Evolutionary conservation across 352 stramenopile genomes (phyloP), one percentile per base, ranked within the genome.

Genomic region (Phytophthora hibernalis): DNA sequence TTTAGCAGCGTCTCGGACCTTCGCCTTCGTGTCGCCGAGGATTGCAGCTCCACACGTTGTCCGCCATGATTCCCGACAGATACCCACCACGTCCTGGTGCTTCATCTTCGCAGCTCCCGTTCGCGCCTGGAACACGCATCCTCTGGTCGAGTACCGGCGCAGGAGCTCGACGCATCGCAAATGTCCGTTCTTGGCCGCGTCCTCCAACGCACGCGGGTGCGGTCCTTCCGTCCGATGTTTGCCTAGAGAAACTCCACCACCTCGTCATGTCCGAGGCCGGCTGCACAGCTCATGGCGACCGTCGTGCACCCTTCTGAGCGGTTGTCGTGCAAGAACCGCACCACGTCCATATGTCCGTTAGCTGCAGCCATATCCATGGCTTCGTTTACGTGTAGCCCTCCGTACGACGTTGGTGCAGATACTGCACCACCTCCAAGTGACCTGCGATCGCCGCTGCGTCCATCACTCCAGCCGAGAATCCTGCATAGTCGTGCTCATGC

Each of bases 331-430:
- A 80, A 60, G 40, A 74, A 76, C 22, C 33, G 22, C 37, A 80
- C 72, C 0, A 80, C 52, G 0, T 74, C 54, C 7, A 77, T 21
- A 26, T 80, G 63, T 18, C 68, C 68, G 28, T 72, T 75, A 4
- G 72, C 57, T 24, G 72, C 72, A 18, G 72, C 72, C 59, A 75
- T 72, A 35, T 80, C 68, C 72, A 80, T 77, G 4, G 72, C 68
- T 47, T 77, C 56, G 6, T n/a, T n/a, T 64, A 63, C 2, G 68
- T 75, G 53, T 64, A 80, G 9, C 68, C 64, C 28, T 75, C 72
- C 0, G 12, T 52, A 1, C 68, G 44, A 42, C 69, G 38, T 16
- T 67, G 55, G 20, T 80, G 64, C n/a, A 80, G 47, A 58, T 66
- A 80, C 33, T 60, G 54, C 38, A 80, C 64, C 1, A 77, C 48